Evolutionary conservation across 1,284 basidiomycete genomes (phyloP).

Genomic region (Meripilus lineatus): DNA sequence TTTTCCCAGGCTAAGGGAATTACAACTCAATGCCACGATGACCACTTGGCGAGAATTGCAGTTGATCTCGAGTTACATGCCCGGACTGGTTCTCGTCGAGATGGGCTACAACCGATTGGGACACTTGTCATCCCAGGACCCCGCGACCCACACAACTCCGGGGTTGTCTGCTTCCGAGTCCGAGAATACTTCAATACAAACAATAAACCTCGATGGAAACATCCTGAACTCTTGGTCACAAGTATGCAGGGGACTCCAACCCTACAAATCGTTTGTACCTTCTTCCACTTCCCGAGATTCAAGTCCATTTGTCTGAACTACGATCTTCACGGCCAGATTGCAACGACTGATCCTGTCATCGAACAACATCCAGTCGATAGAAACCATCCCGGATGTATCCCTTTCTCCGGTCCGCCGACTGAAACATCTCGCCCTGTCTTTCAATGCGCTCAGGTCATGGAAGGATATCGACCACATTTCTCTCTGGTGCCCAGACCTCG

Average conservation of each 20-base stretch:
- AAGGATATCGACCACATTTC: conserved; percentile 64
- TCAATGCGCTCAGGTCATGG: conserved; percentile 64
- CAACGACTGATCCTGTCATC: conserved; percentile 65
- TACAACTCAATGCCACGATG: conserved; percentile 75
- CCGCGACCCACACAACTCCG: too few relatives aligned
- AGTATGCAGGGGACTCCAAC: conserved; percentile 40
- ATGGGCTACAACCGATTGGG: conserved; percentile 71
- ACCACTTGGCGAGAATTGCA: conserved; percentile 70
- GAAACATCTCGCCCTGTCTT: conserved; percentile 59
- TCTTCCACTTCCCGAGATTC: neutral
- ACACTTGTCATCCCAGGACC: too few relatives aligned
- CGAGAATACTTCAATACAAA: conserved; percentile 36
- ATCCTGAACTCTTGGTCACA: conserved; percentile 55
- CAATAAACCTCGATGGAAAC: conserved; percentile 79
- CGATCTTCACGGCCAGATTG: conserved; percentile 35
- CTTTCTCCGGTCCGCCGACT: conserved; percentile 21
- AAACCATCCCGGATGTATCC: conserved; percentile 14
- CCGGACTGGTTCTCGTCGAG: conserved; percentile 60
- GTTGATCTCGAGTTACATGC: conserved; percentile 49
- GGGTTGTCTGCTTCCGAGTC: too few relatives aligned
- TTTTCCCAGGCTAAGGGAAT: conserved; percentile 55
- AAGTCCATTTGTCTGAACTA: neutral
- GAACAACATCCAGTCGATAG: conserved; percentile 51
- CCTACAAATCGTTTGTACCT: conserved; percentile 17
- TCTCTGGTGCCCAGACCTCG: conserved; percentile 58